Evolutionary conservation across 345 rosid genomes (phyloP).

Genomic region (Bruguiera sexangula): DNA sequence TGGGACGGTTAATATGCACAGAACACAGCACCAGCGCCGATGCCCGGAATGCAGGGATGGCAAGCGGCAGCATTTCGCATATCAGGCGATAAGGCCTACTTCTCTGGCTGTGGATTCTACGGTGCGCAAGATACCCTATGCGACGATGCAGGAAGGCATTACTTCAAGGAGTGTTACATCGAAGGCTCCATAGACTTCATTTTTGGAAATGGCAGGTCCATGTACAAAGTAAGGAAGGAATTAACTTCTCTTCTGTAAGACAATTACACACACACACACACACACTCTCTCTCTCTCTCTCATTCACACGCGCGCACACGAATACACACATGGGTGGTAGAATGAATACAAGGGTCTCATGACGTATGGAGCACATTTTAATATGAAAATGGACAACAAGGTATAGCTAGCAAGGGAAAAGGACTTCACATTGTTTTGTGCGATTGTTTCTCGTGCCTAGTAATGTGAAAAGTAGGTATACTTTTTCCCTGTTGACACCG

Average conservation of each 20-base stretch:
- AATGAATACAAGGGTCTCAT: no score
- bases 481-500: constrained; percentile 9
- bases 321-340: no score
- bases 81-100: constrained; percentile 89
- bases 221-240: constrained; percentile 60
- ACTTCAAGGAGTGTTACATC: constrained; percentile 85
- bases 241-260: no score
- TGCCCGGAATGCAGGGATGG: constrained; percentile 94
- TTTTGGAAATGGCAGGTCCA: constrained; percentile 91
- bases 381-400: background rate
- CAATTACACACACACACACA: no score
- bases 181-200: constrained; percentile 96
- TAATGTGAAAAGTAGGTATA: background rate
- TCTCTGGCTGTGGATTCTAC: constrained; percentile 83
- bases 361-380: background rate
- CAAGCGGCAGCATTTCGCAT: constrained; percentile 92
- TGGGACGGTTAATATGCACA: constrained; percentile 8
- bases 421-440: constrained; percentile 15
- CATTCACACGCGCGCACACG: no score
- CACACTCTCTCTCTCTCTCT: no score
- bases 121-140: constrained; percentile 95
- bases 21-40: constrained; percentile 95
- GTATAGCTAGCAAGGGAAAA: constrained; percentile 4
- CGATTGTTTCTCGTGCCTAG: background rate
- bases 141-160: constrained; percentile 92